Base-by-base conservation (phyloP, 1,284 basidiomycete species). In the Neotropicomus parvogracilis region DNA sequence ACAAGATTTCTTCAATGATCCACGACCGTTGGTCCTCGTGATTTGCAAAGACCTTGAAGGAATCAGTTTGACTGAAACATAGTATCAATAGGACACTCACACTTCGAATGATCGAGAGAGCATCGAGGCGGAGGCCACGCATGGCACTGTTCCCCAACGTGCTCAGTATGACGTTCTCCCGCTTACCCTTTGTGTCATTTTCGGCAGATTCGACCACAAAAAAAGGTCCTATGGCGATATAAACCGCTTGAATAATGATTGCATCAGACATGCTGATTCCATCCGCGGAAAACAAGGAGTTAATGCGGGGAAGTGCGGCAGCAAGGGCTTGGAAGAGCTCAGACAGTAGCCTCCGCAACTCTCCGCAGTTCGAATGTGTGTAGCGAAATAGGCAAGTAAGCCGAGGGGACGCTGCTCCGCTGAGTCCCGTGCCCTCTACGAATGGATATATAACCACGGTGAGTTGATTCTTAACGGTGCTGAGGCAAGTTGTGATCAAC, bases 1-100 rank as follows among this genome's bases (percentile, higher is more conserved):
- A 81, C 16, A 99, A 67, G 27, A 98, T 93, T 67, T 98, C 95
- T 64, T 97, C 94, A 17, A 99, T 87, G 54, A 98, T 95, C 93
- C 94, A 97, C 1, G 85, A 81, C 1, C 95, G 75, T 67, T 99
- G 95, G 32, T 87, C 83, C 50, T 90, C 83, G 56, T 97, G 85
- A 53, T 85, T 87, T 7, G 91, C 90, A 62, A 97, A 98, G 26
- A 95, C 85, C 85, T 92, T 59, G 20, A 44, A 40, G 35, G 37
- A 16, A 37, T 58, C 12, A 48, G 44, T 34, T 28, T 16, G 32
- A 43, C 34, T 16, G n/a, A 38, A n/a, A 41, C 21, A 16, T 10
- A 13, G 32, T 44, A 14, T 33, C 21, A 21, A 56, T 31, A 13
- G 31, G n/a, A 70, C 17, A 35, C 86, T 71, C 60, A 94, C 90